Evolutionary conservation across 495 filamentous ascomycete genomes (phyloP), one percentile per base, ranked within the genome.

Genomic region (Entonaema liquescens): DNA sequence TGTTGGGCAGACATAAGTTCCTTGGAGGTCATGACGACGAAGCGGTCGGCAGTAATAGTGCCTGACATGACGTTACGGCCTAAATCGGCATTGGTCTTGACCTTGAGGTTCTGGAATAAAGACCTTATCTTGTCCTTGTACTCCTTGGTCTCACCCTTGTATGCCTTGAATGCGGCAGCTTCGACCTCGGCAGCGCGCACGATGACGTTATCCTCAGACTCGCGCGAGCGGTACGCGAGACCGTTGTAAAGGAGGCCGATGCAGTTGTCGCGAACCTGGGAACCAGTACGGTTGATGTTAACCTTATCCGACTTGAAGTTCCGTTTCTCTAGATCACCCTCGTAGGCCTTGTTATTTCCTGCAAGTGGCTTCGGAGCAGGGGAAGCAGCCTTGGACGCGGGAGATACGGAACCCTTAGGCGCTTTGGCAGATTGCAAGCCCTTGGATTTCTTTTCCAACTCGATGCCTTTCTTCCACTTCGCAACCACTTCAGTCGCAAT

Each of bases 201-300:
- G 19, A 97, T 79, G 7, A 97, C 83, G 19, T 83, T 80, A 23
- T 86, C 79, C 50, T 84, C 75, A 5, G 85, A 80, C 62, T 82
- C 89, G 59, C 84, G 84, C 5, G 85, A 85, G 64, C 88, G 88
- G 74, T 82, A 85, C 15, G 87, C 88, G 33, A 93, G 83, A 13
- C 89, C 91, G 74, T 98, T 93, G 83, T 99, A 99, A 72, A 98
- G 86, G 23, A 98, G 85, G n/a, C 91, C 92, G 63, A 95, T 89
- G 77, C 91, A 94, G 72, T 87, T 90, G 79, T 99, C 89, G 38
- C 95, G 88, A 55, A 85, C 83, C 36, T 84, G 73, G 74, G 90
- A 90, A n/a, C 85, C 86, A 0, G 94, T 97, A 42, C 90, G 86
- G 21, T 83, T 79, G 73, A 83, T 84, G 63, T 93, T 88, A 42